These are phyloP conservation scores for Lasiodiplodia theobromae DNA, from an alignment of 2,329 filamentous ascomycete genomes.

Conservation along the genomic window DNA sequence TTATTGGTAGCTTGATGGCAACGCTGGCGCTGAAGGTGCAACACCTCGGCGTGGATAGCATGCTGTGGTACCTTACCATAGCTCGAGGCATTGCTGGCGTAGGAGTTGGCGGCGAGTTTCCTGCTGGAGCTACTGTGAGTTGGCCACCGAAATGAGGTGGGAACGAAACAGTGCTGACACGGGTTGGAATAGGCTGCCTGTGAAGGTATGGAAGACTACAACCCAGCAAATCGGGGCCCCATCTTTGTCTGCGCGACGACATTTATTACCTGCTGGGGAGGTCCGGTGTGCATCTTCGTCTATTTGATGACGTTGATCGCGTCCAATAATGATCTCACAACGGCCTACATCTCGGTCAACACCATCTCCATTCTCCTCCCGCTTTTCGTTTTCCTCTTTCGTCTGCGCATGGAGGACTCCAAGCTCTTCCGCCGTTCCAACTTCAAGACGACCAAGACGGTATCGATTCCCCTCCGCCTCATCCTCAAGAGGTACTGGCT, in stretches of 20 bases:
- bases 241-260: conserved; percentile 19
- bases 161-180: conserved; percentile 58
- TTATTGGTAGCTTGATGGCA: conserved; percentile 45
- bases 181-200: conserved; percentile 47
- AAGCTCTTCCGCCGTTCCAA: conserved; percentile 44
- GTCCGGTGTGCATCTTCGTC: conserved; percentile 24
- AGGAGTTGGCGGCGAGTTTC: conserved; percentile 43
- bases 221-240: conserved; percentile 46
- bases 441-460: conserved; percentile 50
- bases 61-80: conserved; percentile 54
- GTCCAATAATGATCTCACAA: conserved; percentile 45
- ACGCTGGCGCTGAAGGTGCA: conserved; percentile 47
- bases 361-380: conserved; percentile 56
- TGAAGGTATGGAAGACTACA: conserved; percentile 56
- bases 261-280: conserved; percentile 19
- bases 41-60: conserved; percentile 49
- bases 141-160: neutral
- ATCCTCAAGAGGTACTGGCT: conserved; percentile 59
- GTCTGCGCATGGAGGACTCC: conserved; percentile 58
- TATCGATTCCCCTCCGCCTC: conserved; percentile 58
- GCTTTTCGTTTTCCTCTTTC: conserved; percentile 58
- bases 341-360: conserved; percentile 52
- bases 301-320: conserved; percentile 52
- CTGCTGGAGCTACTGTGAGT: conserved; percentile 9
- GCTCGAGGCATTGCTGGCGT: conserved; percentile 55